phyloP scores from a whole-genome alignment of 768 basidiomycete genomes.

The Chiua virens region DNA sequence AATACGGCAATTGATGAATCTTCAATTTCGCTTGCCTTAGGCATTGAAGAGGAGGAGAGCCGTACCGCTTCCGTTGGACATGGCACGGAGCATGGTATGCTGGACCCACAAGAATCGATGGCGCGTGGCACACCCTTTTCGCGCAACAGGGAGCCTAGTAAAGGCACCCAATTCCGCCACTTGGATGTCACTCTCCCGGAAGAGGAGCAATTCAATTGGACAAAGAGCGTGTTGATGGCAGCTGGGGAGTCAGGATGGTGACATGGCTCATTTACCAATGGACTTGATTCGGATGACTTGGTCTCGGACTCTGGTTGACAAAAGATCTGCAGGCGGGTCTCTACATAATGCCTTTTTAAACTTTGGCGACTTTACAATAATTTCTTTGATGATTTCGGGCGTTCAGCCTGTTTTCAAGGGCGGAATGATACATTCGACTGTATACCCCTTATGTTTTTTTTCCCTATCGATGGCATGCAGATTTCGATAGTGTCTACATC shows the following conservation, averaged over 20 bases:
- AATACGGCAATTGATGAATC: slow-evolving; percentile 64
- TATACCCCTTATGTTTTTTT: slow-evolving; percentile 21
- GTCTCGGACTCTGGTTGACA: slow-evolving; percentile 18
- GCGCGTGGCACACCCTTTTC: not conserved
- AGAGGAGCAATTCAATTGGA: slow-evolving; percentile 68
- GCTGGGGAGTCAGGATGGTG: slow-evolving; percentile 50
- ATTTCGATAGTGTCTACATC: slow-evolving; percentile 8
- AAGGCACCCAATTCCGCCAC: slow-evolving; percentile 25
- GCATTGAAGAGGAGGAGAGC: slow-evolving; percentile 30
- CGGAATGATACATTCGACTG: slow-evolving; percentile 15
- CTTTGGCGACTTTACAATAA: slow-evolving; percentile 10
- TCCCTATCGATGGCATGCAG: not conserved
- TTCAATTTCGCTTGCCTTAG: slow-evolving; percentile 40
- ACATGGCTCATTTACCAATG: slow-evolving; percentile 8
- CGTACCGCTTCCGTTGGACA: slow-evolving; percentile 9
- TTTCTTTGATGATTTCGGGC: slow-evolving; percentile 14
- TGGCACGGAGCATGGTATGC: slow-evolving; percentile 8
- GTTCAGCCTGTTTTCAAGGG: slow-evolving; percentile 3
- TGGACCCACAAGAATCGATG: slow-evolving; percentile 22
- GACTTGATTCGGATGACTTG: slow-evolving; percentile 7
- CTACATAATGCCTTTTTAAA: slow-evolving; percentile 13
- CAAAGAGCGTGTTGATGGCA: slow-evolving; percentile 69
- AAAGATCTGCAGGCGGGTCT: slow-evolving; percentile 35
- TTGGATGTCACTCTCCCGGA: slow-evolving; percentile 29
- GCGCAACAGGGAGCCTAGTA: slow-evolving; percentile 18